phyloP scores from a whole-genome alignment of 2,329 filamentous ascomycete genomes.

The Penicillium occitanis region DNA sequence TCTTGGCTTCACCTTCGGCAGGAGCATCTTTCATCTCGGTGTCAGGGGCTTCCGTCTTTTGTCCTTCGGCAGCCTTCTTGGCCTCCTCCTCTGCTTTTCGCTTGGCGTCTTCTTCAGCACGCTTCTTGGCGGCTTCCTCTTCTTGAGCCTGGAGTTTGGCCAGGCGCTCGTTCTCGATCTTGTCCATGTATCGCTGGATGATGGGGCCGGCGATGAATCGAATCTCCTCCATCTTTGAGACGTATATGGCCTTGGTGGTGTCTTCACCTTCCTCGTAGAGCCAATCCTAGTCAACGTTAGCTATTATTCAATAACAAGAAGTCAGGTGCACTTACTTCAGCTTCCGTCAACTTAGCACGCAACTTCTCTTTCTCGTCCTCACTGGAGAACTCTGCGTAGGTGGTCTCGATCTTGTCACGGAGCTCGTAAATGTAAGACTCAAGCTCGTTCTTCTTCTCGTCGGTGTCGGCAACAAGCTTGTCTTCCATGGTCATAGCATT shows the following conservation, averaged over 20 bases:
- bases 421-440: constrained; percentile 97
- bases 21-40: constrained; percentile 63
- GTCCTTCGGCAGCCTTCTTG: constrained; percentile 52
- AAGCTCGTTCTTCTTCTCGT: constrained; percentile 99
- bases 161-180: constrained; percentile 82
- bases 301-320: not conserved
- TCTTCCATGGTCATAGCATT: constrained; percentile 93
- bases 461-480: constrained; percentile 96
- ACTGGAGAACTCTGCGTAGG: constrained; percentile 82
- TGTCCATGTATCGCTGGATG: constrained; percentile 92
- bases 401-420: constrained; percentile 89
- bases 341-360: constrained; percentile 75
- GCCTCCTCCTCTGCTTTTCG: constrained; percentile 70
- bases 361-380: constrained; percentile 92
- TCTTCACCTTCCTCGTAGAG: constrained; percentile 97
- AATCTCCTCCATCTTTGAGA: constrained; percentile 95
- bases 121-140: constrained; percentile 61
- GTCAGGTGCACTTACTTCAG: constrained; percentile 67
- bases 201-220: constrained; percentile 86
- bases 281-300: constrained; percentile 71
- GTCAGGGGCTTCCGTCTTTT: constrained; percentile 38
- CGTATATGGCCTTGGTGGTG: constrained; percentile 86
- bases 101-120: constrained; percentile 69
- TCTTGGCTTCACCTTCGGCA: constrained; percentile 34
- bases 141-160: constrained; percentile 67